phyloP scores from a whole-genome alignment of 495 filamentous ascomycete species.

The Lasiosphaeria ovina region DNA sequence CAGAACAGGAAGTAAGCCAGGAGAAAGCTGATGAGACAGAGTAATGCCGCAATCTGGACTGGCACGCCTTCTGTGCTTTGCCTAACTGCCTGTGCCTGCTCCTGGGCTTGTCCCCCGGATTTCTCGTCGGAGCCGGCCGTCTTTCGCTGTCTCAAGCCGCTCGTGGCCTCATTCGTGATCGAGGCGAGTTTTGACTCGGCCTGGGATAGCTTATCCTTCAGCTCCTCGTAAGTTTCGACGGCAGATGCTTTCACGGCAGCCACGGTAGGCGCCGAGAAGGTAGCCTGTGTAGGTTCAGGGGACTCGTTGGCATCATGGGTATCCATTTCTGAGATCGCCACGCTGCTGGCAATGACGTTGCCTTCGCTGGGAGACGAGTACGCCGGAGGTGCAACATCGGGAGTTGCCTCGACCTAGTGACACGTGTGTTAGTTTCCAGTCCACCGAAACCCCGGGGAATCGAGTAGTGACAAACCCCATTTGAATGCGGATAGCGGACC shows the following conservation, averaged over 20 bases:
- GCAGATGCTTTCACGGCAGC: slow-evolving; percentile 37
- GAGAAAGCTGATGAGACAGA: slow-evolving; percentile 88
- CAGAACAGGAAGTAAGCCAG: slow-evolving; percentile 95
- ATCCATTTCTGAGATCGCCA: slow-evolving; percentile 18
- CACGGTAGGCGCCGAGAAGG: slow-evolving; percentile 42
- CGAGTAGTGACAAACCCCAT: slow-evolving; percentile 27
- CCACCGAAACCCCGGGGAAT: neutral
- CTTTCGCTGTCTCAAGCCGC: slow-evolving; percentile 71
- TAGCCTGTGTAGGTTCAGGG: slow-evolving; percentile 30
- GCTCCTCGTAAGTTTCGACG: slow-evolving; percentile 54
- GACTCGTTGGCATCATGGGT: slow-evolving; percentile 43
- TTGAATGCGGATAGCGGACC: slow-evolving; percentile 23
- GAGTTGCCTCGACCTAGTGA: slow-evolving; percentile 31
- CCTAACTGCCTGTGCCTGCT: slow-evolving; percentile 54
- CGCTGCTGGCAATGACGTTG: slow-evolving; percentile 12
- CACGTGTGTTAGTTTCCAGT: neutral
- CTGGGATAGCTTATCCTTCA: slow-evolving; percentile 69
- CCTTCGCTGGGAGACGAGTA: slow-evolving; percentile 31
- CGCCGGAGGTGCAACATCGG: slow-evolving; percentile 26
- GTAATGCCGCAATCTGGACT: slow-evolving; percentile 72
- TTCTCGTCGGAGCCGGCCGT: slow-evolving; percentile 46
- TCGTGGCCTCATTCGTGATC: slow-evolving; percentile 62
- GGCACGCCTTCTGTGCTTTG: slow-evolving; percentile 73
- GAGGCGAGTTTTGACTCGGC: slow-evolving; percentile 71
- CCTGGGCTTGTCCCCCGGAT: slow-evolving; percentile 43